phyloP scores from a whole-genome alignment of 768 basidiomycete genomes.

The Termitomyces sp. region DNA sequence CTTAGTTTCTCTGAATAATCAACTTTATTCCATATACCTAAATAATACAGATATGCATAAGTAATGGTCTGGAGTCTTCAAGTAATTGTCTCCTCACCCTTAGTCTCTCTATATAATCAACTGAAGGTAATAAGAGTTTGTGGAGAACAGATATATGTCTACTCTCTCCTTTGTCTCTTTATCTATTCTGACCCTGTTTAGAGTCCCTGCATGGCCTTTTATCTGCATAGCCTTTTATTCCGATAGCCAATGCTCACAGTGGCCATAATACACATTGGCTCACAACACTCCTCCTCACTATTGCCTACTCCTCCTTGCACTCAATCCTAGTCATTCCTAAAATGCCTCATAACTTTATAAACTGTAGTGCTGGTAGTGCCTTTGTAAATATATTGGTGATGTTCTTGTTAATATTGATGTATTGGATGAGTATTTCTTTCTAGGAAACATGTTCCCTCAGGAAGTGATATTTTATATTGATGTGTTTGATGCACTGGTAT shows the following conservation, averaged over 20 bases:
- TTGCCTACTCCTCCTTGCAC: no score
- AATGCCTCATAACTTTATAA: no score
- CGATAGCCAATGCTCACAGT: background rate
- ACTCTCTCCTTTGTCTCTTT: background rate
- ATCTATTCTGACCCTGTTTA: background rate
- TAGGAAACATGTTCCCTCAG: no score
- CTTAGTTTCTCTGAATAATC: background rate
- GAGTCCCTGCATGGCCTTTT: background rate
- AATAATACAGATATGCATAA: background rate
- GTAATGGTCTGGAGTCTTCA: background rate
- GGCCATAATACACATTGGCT: background rate
- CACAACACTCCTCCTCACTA: no score
- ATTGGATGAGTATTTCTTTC: no score
- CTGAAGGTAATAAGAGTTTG: background rate
- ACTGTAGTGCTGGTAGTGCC: no score
- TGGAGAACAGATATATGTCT: background rate
- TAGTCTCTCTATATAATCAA: background rate
- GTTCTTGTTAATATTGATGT: no score
- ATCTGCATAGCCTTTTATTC: no score
- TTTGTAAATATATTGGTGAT: no score
- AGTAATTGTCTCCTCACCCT: background rate
- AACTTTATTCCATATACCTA: background rate
- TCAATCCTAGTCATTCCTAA: no score
- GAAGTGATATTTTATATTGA: no score
- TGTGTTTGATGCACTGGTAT: no score